These are phyloP conservation scores for Metschnikowia kofuensis DNA, from an alignment of 805 yeast species.

Conservation along the genomic window DNA sequence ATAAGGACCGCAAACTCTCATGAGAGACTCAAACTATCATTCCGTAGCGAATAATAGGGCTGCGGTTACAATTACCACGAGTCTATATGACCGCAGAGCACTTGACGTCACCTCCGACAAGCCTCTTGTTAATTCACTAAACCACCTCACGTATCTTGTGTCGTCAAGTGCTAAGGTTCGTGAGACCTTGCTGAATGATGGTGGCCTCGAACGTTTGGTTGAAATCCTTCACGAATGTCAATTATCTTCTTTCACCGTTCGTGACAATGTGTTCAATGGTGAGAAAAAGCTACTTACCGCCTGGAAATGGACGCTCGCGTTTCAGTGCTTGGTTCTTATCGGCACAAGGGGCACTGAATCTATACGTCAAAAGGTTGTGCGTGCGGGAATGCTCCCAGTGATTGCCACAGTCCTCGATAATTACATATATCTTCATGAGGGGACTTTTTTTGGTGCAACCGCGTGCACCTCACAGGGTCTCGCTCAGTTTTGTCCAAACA, in stretches of 20 bases:
- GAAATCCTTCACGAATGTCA: conserved; percentile 82
- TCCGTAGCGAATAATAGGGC: conserved; percentile 80
- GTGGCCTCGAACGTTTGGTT: conserved; percentile 87
- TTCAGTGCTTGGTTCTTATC: conserved; percentile 86
- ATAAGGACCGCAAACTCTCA: background rate
- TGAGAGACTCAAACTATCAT: conserved; percentile 86
- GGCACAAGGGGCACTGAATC: conserved; percentile 92
- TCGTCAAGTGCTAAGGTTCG: conserved; percentile 85
- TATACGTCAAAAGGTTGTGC: conserved; percentile 80
- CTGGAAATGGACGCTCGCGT: conserved; percentile 96
- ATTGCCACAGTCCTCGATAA: conserved; percentile 91
- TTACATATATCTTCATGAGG: conserved; percentile 51
- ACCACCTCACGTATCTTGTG: conserved; percentile 83
- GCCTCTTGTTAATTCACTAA: conserved; percentile 87
- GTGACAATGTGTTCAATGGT: conserved; percentile 32
- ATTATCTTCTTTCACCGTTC: conserved; percentile 28
- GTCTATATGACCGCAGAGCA: conserved; percentile 89
- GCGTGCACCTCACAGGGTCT: conserved; percentile 6
- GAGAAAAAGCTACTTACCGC: conserved; percentile 61
- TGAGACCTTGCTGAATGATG: conserved; percentile 84
- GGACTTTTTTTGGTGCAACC: conserved; percentile 25
- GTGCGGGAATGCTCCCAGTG: conserved; percentile 88
- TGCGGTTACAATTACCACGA: conserved; percentile 85
- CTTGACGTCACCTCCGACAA: conserved; percentile 85
- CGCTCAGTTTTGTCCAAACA: conserved; percentile 2